Percentiles rank a stretch among this genome's conserved stretches.
phyloP scores from a whole-genome alignment of 2,329 filamentous ascomycete species.

The Penicillium vulpinum region DNA sequence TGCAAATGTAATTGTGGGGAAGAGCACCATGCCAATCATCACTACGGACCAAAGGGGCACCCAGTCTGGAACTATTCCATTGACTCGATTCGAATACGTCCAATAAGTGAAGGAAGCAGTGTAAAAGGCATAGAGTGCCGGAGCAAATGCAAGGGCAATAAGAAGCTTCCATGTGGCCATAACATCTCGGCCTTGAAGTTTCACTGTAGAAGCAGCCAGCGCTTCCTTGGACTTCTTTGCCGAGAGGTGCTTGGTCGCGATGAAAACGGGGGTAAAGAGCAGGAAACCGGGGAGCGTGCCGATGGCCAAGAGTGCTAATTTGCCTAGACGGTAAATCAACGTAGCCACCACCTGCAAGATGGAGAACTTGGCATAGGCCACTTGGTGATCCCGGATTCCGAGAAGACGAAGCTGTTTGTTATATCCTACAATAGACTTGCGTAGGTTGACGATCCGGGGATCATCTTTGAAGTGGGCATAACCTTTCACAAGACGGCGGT shows the following conservation, averaged over 20 bases:
- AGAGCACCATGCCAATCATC: constrained; percentile 72
- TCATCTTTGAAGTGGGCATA: constrained; percentile 94
- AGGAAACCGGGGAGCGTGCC: constrained; percentile 83
- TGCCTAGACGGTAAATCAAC: constrained; percentile 75
- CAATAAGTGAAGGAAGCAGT: constrained; percentile 71
- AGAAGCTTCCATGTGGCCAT: constrained; percentile 94
- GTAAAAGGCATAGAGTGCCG: constrained; percentile 79
- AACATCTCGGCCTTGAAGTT: constrained; percentile 83
- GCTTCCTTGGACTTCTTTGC: constrained; percentile 79
- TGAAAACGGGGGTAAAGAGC: constrained; percentile 85
- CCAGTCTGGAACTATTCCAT: constrained; percentile 77
- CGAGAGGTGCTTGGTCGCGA: constrained; percentile 79
- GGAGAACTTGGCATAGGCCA: constrained; percentile 85
- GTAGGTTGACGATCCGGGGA: constrained; percentile 73
- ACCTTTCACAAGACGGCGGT: constrained; percentile 83
- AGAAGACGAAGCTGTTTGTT: constrained; percentile 83
- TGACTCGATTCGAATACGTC: constrained; percentile 77
- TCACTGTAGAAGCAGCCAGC: constrained; percentile 81
- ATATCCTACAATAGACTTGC: constrained; percentile 76
- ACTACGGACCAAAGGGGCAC: constrained; percentile 78
- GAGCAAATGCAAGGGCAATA: constrained; percentile 80
- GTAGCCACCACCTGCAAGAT: constrained; percentile 72
- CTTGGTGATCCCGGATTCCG: constrained; percentile 88
- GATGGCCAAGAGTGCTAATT: constrained; percentile 73
- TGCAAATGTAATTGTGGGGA: constrained; percentile 86